phyloP scores from a whole-genome alignment of 306 rosid genomes.

The Lupinus albus region DNA sequence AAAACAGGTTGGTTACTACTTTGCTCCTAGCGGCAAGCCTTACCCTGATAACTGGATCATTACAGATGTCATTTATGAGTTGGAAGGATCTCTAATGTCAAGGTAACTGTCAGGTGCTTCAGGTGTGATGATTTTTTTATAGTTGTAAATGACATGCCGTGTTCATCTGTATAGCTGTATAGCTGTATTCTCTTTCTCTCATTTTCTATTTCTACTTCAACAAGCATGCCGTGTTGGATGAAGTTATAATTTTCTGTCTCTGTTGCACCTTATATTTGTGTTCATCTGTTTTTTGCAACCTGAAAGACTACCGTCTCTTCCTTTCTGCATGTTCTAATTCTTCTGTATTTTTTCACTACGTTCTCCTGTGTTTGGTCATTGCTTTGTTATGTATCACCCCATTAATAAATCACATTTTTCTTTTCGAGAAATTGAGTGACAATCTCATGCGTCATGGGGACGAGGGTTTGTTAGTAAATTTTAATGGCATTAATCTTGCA shows the following conservation, averaged over 20 bases:
- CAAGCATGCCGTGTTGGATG: conserved; percentile 23
- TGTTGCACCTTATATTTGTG: conserved; percentile 19
- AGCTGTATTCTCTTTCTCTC: not conserved
- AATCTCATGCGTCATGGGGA: conserved; percentile 8
- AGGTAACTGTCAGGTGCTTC: conserved; percentile 54
- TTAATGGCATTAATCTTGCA: conserved; percentile 25
- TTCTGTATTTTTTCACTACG: conserved; percentile 18
- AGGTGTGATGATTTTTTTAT: conserved; percentile 20
- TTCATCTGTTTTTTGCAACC: conserved; percentile 12
- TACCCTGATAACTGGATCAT: conserved; percentile 99
- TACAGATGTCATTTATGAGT: conserved; percentile 81
- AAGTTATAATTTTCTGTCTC: conserved; percentile 9
- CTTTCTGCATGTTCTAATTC: conserved; percentile 18
- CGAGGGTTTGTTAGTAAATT: conserved; percentile 17
- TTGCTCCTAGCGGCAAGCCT: conserved; percentile 99
- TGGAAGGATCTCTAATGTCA: conserved; percentile 80
- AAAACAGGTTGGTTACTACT: conserved; percentile 97
- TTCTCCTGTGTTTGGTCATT: conserved; percentile 25
- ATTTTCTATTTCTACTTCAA: conserved; percentile 13
- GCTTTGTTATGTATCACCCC: conserved; percentile 22
- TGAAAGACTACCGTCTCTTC: conserved; percentile 10
- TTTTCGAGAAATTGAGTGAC: conserved; percentile 3
- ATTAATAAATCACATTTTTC: conserved; percentile 16
- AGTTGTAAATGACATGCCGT: conserved; percentile 31
- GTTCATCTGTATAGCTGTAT: no score